Evolutionary conservation across 768 basidiomycete species (phyloP).

Genomic region (Chlorophyllum brunneum): DNA sequence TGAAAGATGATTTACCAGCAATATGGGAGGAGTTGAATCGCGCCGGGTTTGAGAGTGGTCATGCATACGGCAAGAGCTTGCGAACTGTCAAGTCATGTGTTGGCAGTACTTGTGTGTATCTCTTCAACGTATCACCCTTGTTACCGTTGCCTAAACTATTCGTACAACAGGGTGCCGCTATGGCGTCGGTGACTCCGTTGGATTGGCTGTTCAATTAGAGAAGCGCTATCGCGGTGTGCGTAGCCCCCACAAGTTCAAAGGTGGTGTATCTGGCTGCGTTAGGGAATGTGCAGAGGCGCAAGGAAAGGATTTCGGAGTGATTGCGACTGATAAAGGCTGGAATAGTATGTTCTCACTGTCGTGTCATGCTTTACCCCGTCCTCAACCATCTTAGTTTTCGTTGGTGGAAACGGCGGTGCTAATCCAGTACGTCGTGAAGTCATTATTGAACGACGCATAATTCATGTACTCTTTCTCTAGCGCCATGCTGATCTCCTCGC

Average conservation of each 20-base stretch:
- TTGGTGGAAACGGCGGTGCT: constrained; percentile 70
- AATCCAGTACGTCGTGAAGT: constrained; percentile 29
- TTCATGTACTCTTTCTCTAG: constrained; percentile 23
- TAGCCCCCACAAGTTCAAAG: constrained; percentile 73
- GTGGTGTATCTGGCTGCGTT: constrained; percentile 71
- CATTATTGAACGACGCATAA: background rate
- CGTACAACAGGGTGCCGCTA: constrained; percentile 51
- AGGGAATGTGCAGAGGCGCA: constrained; percentile 80
- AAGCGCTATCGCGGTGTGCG: constrained; percentile 69
- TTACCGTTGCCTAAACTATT: background rate
- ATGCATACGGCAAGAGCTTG: constrained; percentile 67
- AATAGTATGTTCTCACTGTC: constrained; percentile 34
- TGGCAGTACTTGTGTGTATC: constrained; percentile 46
- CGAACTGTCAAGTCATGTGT: constrained; percentile 80
- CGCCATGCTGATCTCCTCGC: constrained; percentile 65
- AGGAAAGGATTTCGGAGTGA: constrained; percentile 64
- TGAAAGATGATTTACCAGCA: constrained; percentile 62
- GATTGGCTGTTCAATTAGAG: constrained; percentile 68
- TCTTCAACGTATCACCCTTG: background rate
- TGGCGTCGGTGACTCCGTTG: constrained; percentile 73
- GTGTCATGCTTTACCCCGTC: background rate
- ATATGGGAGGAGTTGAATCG: constrained; percentile 62
- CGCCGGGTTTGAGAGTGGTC: constrained; percentile 73
- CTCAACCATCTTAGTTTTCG: constrained; percentile 37
- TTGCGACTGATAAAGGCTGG: constrained; percentile 80